Evolutionary conservation across 2,329 filamentous ascomycete species (phyloP).

Genomic region (Sclerotiophoma versabilis): DNA sequence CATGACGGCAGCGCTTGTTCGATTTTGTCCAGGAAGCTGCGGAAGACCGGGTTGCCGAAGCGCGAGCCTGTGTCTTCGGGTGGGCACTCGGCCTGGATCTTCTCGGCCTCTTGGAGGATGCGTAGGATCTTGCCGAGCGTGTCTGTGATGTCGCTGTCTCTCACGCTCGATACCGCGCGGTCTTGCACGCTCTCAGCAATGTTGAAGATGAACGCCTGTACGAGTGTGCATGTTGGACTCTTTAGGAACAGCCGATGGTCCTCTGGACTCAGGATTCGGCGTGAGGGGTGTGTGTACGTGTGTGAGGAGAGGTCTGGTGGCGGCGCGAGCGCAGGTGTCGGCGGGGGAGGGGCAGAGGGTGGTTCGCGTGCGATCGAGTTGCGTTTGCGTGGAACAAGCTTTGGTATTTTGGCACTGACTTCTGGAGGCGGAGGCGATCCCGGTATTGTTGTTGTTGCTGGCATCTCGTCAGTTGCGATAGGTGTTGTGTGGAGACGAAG

Average conservation of each 20-base stretch:
- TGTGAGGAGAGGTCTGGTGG: conserved; percentile 68
- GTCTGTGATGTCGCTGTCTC: conserved; percentile 66
- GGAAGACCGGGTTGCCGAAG: conserved; percentile 94
- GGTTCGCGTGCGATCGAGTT: conserved; percentile 28
- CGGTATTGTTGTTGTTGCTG: conserved; percentile 11
- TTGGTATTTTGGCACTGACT: conserved; percentile 42
- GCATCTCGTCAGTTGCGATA: conserved; percentile 20
- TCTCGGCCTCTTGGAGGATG: conserved; percentile 74
- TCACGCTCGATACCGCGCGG: conserved; percentile 67
- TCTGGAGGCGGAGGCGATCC: conserved; percentile 25
- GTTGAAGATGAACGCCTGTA: conserved; percentile 84
- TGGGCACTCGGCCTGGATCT: conserved; percentile 72
- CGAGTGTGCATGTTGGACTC: conserved; percentile 76
- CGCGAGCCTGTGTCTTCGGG: conserved; percentile 88
- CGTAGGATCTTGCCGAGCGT: conserved; percentile 69
- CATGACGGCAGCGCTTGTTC: conserved; percentile 59
- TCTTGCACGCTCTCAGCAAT: conserved; percentile 83
- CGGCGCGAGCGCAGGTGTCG: conserved; percentile 75
- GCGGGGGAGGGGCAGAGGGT: conserved; percentile 66
- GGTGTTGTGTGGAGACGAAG: neutral
- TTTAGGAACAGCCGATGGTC: conserved; percentile 84
- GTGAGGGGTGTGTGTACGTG: conserved; percentile 70
- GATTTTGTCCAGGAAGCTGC: conserved; percentile 76
- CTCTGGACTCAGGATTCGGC: conserved; percentile 79
- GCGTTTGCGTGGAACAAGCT: conserved; percentile 46